Evolutionary conservation across 2,329 filamentous ascomycete genomes (phyloP), one percentile per base, ranked within the genome.

Genomic region (Colletotrichum chlorophyti): DNA sequence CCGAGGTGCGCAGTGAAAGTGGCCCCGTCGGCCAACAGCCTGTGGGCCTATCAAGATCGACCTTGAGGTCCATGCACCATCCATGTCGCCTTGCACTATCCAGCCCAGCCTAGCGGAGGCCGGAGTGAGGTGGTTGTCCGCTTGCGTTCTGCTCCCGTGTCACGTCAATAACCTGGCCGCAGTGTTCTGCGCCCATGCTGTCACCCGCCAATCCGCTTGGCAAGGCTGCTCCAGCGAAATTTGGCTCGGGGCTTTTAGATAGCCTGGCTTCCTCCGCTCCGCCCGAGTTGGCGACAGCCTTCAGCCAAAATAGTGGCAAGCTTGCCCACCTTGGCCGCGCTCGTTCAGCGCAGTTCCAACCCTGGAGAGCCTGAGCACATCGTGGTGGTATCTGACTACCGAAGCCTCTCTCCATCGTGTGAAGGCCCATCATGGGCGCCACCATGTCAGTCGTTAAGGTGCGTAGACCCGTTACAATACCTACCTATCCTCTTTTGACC

Each of bases 391-490:
- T n/a, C n/a, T n/a, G n/a, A n/a, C n/a, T n/a, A n/a, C n/a, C n/a
- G n/a, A n/a, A 12, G 32, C 10, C 19, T 19, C 23, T 41, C 53
- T 15, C 31, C 23, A 40, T 53, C 27, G 45, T 23, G 27, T 9
- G 15, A 21, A 40, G 26, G 45, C 52, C 53, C 60, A 70, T 47
- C 57, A 74, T 74, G 72, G 70, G 68, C 53, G 64, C 68, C 51
- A 69, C 69, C 46, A 52, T 73, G 43, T 71, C 68, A 19, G 69
- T 72, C 61, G 63, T 76, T 65, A 76, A 75, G 67, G 73, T 70
- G 47, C 40, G 53, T n/a, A n/a, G n/a, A n/a, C n/a, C n/a, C n/a
- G n/a, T n/a, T n/a, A n/a, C n/a, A n/a, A n/a, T n/a, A n/a, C n/a
- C 46, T 19, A 21, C 24, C 14, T 15, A 12, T 35, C n/a, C 37